Conservation (phyloP, 192 early-diverging fungal genomes). For the Mortierella hygrophila region DNA sequence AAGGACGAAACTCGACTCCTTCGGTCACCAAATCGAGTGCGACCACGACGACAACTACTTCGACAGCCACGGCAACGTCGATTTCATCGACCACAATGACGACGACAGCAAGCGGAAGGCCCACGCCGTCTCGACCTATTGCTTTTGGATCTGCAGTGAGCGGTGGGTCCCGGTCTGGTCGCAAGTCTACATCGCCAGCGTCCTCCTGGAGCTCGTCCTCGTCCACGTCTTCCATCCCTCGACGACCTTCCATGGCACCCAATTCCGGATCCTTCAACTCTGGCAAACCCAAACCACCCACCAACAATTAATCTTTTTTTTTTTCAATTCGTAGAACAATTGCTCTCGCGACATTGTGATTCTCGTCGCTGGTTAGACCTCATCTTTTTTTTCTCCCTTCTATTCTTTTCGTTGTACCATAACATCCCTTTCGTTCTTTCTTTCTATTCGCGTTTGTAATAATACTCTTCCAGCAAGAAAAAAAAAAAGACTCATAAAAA, state of each 20-base stretch:
- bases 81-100: not conserved
- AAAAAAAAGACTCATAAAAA: not conserved
- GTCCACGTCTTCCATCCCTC: slow-evolving; percentile 15
- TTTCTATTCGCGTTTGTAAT: not conserved
- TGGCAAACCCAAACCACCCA: not conserved
- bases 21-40: not conserved
- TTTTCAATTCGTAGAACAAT: not conserved
- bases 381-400: not conserved
- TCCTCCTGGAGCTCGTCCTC: slow-evolving; percentile 12
- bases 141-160: slow-evolving; percentile 1
- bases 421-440: not conserved
- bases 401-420: not conserved
- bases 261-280: not conserved
- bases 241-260: slow-evolving; percentile 19
- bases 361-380: not conserved
- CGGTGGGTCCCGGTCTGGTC: slow-evolving; percentile 5
- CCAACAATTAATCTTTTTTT: not conserved
- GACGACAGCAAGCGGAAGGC: not conserved
- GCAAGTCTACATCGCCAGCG: slow-evolving; percentile 1
- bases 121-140: slow-evolving; percentile 12
- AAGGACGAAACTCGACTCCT: not conserved
- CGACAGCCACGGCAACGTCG: not conserved
- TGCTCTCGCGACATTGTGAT: not conserved
- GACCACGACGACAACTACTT: not conserved
- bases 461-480: not conserved